Conservation (phyloP, 768 basidiomycete genomes). For the Gloeophyllum trabeum region DNA sequence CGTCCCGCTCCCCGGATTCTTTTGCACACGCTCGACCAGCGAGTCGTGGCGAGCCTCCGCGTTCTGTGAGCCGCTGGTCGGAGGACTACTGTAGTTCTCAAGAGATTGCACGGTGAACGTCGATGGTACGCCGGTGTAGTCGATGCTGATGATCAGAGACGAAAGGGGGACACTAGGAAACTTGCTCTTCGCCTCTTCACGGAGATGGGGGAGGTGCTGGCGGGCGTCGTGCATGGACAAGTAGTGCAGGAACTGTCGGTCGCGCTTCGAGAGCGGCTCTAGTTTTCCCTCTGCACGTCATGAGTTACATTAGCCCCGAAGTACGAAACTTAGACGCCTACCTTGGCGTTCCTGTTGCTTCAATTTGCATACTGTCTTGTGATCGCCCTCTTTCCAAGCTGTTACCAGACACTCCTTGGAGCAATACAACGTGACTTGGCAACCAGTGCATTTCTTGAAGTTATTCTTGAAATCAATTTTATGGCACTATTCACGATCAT, state of each 20-base stretch:
- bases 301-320: neutral
- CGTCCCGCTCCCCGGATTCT: conserved; percentile 20
- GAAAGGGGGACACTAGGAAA: conserved; percentile 14
- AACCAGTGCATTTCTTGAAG: conserved; percentile 22
- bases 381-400: conserved; percentile 26
- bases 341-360: conserved; percentile 25
- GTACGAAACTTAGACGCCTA: conserved; percentile 7
- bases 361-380: conserved; percentile 23
- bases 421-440: conserved; percentile 25
- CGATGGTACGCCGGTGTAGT: conserved; percentile 21
- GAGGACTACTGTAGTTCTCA: conserved; percentile 3
- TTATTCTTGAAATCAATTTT: conserved; percentile 22
- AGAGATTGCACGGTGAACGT: conserved; percentile 18
- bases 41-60: conserved; percentile 26
- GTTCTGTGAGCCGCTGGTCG: conserved; percentile 14
- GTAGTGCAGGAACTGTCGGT: conserved; percentile 22
- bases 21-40: conserved; percentile 21
- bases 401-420: conserved; percentile 25
- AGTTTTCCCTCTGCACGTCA: conserved; percentile 18
- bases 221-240: conserved; percentile 23
- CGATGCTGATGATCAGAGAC: conserved; percentile 21
- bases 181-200: conserved; percentile 13
- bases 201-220: conserved; percentile 16
- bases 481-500: conserved; percentile 26
- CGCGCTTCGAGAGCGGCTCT: conserved; percentile 20